Percentiles rank a stretch among this genome's conserved stretches.
Evolutionary conservation across 2,329 filamentous ascomycete genomes (phyloP).

Genomic region (Coleophoma crateriformis): DNA sequence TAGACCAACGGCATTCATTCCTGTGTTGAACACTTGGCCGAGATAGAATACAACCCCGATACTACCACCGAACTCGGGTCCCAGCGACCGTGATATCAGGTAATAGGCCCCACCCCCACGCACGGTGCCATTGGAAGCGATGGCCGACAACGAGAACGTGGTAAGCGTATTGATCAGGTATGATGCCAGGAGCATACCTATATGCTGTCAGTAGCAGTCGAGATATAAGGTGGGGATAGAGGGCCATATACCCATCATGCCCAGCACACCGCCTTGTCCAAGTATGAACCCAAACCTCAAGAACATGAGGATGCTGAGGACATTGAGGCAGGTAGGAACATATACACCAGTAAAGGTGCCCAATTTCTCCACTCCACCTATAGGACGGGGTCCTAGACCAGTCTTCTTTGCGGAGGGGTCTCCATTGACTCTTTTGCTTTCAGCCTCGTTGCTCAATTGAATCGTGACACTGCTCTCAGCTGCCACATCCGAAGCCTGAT

Average conservation of each 20-base stretch:
- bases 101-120: slow-evolving; percentile 86
- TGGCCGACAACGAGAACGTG: slow-evolving; percentile 79
- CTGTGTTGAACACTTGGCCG: slow-evolving; percentile 83
- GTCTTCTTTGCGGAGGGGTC: slow-evolving; percentile 28
- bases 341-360: slow-evolving; percentile 76
- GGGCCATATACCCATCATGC: slow-evolving; percentile 64
- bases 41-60: slow-evolving; percentile 86
- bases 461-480: slow-evolving; percentile 15
- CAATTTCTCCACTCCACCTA: slow-evolving; percentile 51
- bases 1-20: slow-evolving; percentile 81
- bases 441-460: slow-evolving; percentile 18
- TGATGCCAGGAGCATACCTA: slow-evolving; percentile 67
- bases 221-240: neutral
- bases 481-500: neutral
- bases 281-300: slow-evolving; percentile 81
- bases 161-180: slow-evolving; percentile 81
- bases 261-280: slow-evolving; percentile 72
- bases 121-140: slow-evolving; percentile 85
- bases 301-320: slow-evolving; percentile 89
- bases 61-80: slow-evolving; percentile 83
- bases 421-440: slow-evolving; percentile 21
- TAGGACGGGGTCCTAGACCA: slow-evolving; percentile 32
- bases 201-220: slow-evolving; percentile 14
- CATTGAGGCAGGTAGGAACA: slow-evolving; percentile 83
- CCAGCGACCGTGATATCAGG: slow-evolving; percentile 77